Base-by-base conservation (phyloP, 768 basidiomycete species). In the Tylopilus sp. region DNA sequence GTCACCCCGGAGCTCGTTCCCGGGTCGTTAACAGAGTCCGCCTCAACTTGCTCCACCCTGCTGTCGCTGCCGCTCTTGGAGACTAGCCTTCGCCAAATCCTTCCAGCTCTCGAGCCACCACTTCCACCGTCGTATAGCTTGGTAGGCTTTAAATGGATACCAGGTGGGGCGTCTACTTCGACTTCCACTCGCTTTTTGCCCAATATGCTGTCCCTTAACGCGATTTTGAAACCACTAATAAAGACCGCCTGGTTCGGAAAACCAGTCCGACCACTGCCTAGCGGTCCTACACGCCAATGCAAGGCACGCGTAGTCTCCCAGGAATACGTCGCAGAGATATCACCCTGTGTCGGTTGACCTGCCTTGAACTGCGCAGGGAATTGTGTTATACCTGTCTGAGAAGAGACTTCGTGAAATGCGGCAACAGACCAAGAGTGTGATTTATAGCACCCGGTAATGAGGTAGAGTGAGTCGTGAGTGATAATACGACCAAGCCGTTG, bases 381-480 rank as follows among this genome's bases (percentile, higher is more conserved):
- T 24, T 53, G 42, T 19, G 51, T 25, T 6, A n/a, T 17, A 12
- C 52, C 52, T 3, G 41, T 45, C 9, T 19, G 42, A 44, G 42
- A 44, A 7, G 42, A 29, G 2, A 45, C 24, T 26, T 58, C 29
- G 8, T 47, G 50, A 26, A 61, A 62, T 3, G 58, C 43, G 0
- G 66, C 66, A 16, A 66, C 58, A 10, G 65, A 69, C 67, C 70
- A 71, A 5, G 65, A 59, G 12, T 44, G 44, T 5, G 57, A 36
- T 29, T 54, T 57, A 34, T 53, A 48, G 9, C 46, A 54, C 3
- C 46, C 56, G 10, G 49, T 71, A 33, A 71, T 63, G 10, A 70
- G 58, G 34, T 71, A 71, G 14, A 69, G 59, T 2, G 64, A 59
- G 28, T 65, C 62, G 31, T 61, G 58, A 6, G 53, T 48, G 43